A percentile compares a stretch with the other conserved stretches of the same genome.
Conservation (phyloP, 306 rosid genomes). For the Pyrus betulifolia region DNA sequence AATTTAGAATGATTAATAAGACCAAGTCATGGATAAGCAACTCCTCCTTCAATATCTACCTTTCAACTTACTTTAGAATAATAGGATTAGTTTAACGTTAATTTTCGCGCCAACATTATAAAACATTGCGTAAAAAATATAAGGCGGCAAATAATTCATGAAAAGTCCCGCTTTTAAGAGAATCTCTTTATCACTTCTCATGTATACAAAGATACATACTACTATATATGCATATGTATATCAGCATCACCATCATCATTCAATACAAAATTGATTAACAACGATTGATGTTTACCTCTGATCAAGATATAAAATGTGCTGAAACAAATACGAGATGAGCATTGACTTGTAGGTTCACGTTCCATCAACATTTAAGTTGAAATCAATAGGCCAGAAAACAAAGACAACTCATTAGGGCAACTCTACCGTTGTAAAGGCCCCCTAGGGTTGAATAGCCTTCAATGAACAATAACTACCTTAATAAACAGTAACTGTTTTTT, state of each 20-base stretch:
- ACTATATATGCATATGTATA: neutral
- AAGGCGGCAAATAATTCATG: too few species aligned
- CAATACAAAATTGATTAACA: neutral
- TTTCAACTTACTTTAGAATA: neutral
- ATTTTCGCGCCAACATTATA: fast-evolving
- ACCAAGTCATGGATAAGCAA: neutral
- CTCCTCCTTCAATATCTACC: neutral
- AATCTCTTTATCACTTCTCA: too few species aligned
- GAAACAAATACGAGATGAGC: neutral
- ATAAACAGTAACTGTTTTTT: too few species aligned
- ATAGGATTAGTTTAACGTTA: too few species aligned
- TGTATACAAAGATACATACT: too few species aligned
- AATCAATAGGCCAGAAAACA: neutral
- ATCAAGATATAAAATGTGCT: neutral
- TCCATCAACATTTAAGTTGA: neutral
- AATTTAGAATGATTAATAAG: too few species aligned
- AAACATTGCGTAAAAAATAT: too few species aligned
- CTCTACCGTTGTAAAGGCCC: too few species aligned
- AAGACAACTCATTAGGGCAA: neutral
- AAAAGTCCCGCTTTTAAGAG: too few species aligned
- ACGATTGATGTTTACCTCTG: neutral
- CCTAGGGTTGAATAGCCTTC: too few species aligned
- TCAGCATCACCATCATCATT: neutral
- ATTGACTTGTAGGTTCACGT: conserved; percentile 14
- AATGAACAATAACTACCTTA: too few species aligned